phyloP scores from a whole-genome alignment of 768 basidiomycete genomes.

The Candolleomyces aberdarensis region DNA sequence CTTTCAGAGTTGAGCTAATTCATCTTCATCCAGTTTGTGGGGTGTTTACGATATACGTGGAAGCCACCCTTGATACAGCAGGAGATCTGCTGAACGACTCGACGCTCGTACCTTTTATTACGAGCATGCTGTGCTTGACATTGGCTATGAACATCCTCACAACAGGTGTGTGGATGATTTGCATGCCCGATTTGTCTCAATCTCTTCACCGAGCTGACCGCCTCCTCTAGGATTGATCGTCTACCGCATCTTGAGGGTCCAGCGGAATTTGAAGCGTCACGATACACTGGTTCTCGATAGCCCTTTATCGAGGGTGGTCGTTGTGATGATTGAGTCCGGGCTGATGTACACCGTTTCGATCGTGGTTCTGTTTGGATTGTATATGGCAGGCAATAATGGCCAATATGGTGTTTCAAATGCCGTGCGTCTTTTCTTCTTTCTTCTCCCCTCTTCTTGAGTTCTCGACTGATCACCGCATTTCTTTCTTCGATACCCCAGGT shows the following conservation, averaged over 20 bases:
- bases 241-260: slow-evolving; percentile 32
- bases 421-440: slow-evolving; percentile 21
- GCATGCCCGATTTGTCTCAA: neutral
- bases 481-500: slow-evolving; percentile 21
- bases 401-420: slow-evolving; percentile 36
- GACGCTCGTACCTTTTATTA: slow-evolving; percentile 32
- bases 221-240: slow-evolving; percentile 32
- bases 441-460: neutral
- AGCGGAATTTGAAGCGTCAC: slow-evolving; percentile 22
- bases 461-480: neutral
- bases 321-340: slow-evolving; percentile 38
- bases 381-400: slow-evolving; percentile 33
- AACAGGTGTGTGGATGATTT: slow-evolving; percentile 26
- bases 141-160: slow-evolving; percentile 34
- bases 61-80: slow-evolving; percentile 25
- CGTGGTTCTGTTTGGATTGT: slow-evolving; percentile 31
- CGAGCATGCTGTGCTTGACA: slow-evolving; percentile 32
- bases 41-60: slow-evolving; percentile 27
- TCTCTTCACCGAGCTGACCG: neutral
- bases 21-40: slow-evolving; percentile 26
- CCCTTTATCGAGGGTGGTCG: slow-evolving; percentile 24
- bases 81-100: slow-evolving; percentile 25
- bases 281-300: slow-evolving; percentile 14
- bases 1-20: neutral
- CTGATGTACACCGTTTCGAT: slow-evolving; percentile 35